Evolutionary conservation across 2,329 filamentous ascomycete genomes (phyloP), one percentile per base, ranked within the genome.

Genomic region (Aphanocladium album): DNA sequence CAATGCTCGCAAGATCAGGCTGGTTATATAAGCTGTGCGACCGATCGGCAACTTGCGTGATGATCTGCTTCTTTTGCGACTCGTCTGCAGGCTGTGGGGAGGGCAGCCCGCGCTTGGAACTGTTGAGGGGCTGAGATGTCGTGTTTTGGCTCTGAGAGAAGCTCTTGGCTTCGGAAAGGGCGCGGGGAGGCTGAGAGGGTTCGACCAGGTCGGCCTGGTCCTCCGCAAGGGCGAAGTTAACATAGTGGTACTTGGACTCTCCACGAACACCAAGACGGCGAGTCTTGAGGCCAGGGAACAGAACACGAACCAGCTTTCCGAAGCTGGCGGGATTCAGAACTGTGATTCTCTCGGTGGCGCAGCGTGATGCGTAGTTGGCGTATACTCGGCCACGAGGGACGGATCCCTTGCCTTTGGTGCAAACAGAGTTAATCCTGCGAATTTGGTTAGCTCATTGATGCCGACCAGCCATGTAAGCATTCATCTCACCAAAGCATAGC

Each of bases 221-320:
- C 55, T 87, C 85, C 46, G 78, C 75, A 55, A 88, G 74, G 14
- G 78, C 78, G 67, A 89, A 89, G 69, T 87, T 87, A 51, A 88
- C 85, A 69, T 99, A 99, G 74, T 99, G 95, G 73, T 99, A 99
- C 73, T 99, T 99, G 16, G 95, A 99, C 77, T 98, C 93, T 65
- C 95, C 95, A 57, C 95, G 87, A 51, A 98, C 93, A 64, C 95
- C 95, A 14, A 99, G 81, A 65, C 95, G 85, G 62, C 95, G 84
- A 35, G 95, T 99, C 75, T 96, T 93, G 23, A 99, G 88, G 46
- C 93, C 93, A 0, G 95, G 93, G 68, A 98, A 99, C 56, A 99
- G 89, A 43, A 99, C 93, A 35, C 95, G 87, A 37, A 99, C 95
- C 47, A 99, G 84, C 75, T 99, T 99, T 60, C 95, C 95, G 75